Conservation (phyloP, 768 basidiomycete genomes). For the Boletus reticuloceps region DNA sequence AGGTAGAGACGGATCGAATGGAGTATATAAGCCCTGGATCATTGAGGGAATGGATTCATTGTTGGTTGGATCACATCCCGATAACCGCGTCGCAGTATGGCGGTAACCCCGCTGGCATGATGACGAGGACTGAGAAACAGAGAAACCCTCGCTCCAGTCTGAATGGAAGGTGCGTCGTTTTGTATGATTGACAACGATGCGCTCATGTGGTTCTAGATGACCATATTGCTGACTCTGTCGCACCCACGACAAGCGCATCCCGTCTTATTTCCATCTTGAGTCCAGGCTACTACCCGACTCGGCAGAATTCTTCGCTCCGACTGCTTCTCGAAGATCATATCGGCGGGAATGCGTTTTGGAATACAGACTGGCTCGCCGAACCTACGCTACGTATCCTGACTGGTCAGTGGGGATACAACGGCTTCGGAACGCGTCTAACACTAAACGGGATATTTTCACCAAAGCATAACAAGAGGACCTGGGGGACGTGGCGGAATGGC, state of each 20-base stretch:
- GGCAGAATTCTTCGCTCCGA: slow-evolving; percentile 82
- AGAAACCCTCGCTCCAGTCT: slow-evolving; percentile 64
- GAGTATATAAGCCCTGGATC: slow-evolving; percentile 45
- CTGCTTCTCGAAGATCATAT: slow-evolving; percentile 76
- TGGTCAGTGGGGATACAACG: slow-evolving; percentile 66
- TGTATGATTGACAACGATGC: not conserved
- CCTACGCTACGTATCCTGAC: slow-evolving; percentile 33
- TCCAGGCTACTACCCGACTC: slow-evolving; percentile 52
- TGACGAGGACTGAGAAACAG: slow-evolving; percentile 56
- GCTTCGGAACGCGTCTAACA: slow-evolving; percentile 61
- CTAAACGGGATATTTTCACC: slow-evolving; percentile 76
- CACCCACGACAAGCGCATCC: slow-evolving; percentile 51
- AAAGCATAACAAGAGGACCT: slow-evolving; percentile 66
- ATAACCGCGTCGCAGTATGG: slow-evolving; percentile 48
- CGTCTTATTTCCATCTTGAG: slow-evolving; percentile 79
- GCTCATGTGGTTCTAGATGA: slow-evolving; percentile 45
- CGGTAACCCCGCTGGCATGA: slow-evolving; percentile 78
- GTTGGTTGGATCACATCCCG: not conserved
- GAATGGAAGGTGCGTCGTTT: slow-evolving; percentile 60
- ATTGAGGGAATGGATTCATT: slow-evolving; percentile 36
- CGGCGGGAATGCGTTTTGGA: slow-evolving; percentile 61
- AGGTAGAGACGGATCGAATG: slow-evolving; percentile 70
- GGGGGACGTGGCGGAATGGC: slow-evolving; percentile 66
- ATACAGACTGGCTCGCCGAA: slow-evolving; percentile 43
- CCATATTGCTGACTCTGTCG: slow-evolving; percentile 68